These are phyloP conservation scores for Geotrichum restrictum DNA, from an alignment of 1,139 yeast genomes.

Conservation along the genomic window DNA sequence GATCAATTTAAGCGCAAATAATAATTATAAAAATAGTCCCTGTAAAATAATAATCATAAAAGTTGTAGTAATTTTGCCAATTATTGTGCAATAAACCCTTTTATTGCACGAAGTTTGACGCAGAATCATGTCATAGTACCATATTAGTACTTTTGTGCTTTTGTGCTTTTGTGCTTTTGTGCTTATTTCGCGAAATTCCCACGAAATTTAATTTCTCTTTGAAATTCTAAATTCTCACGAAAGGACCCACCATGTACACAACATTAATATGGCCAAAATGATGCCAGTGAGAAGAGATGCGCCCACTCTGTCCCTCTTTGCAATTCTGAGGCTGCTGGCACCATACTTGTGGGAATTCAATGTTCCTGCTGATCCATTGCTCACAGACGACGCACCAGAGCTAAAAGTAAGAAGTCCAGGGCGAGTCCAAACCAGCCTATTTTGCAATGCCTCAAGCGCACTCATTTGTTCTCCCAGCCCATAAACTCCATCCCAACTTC, in stretches of 20 bases:
- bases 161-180: too few relatives aligned
- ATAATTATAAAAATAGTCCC: too few relatives aligned
- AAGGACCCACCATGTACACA: slow-evolving; percentile 70
- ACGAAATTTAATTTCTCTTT: too few relatives aligned
- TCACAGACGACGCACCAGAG: slow-evolving; percentile 48
- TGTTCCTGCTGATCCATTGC: slow-evolving; percentile 36
- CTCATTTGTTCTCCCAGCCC: slow-evolving; percentile 96
- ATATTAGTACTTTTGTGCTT: too few relatives aligned
- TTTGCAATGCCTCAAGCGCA: slow-evolving; percentile 75
- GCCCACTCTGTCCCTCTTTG: slow-evolving; percentile 70
- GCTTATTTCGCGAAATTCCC: too few relatives aligned
- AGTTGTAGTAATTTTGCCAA: too few relatives aligned
- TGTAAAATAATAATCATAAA: too few relatives aligned
- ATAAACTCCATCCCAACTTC: slow-evolving; percentile 71
- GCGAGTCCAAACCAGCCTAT: slow-evolving; percentile 40
- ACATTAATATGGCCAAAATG: slow-evolving; percentile 60
- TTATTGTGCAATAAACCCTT: too few relatives aligned
- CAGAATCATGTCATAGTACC: too few relatives aligned
- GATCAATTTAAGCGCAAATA: too few relatives aligned
- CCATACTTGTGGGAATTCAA: slow-evolving; percentile 22
- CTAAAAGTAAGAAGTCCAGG: slow-evolving; percentile 44
- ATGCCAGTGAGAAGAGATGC: slow-evolving; percentile 80
- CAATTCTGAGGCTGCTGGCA: slow-evolving; percentile 4
- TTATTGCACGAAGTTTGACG: too few relatives aligned
- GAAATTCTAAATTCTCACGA: too few relatives aligned